Evolutionary conservation across 331 rosid species (phyloP), one percentile per base, ranked within the genome.

Genomic region (Quercus tomentella): DNA sequence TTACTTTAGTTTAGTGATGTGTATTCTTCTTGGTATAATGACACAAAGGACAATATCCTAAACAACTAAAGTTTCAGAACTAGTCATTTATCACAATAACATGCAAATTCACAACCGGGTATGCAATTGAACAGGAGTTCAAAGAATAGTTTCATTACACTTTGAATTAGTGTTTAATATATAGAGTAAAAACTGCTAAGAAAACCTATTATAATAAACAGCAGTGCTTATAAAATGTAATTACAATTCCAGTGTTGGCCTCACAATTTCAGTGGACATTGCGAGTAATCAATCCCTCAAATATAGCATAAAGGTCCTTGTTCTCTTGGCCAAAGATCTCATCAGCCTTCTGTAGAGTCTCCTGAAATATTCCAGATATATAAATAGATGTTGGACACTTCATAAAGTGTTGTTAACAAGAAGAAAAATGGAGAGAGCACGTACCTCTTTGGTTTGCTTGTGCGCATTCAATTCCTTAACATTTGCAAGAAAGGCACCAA

Each of bases 391-490:
- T 16, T 61, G 81, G 79, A 49, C 51, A 70, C 28, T 55, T 4
- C 43, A 74, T 16, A 21, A 49, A 77, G n/a, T n/a, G 21, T 35
- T n/a, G 21, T 35, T 1, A 56, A n/a, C 16, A 57, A 58, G 33
- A 76, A 8, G 12, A 43, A 61, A 61, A 41, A 76, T 28, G 70
- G 25, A 62, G 74, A 17, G 18, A 61, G 37, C 12, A 6, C 5
- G 55, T 72, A 93, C 98, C 96, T 91, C 99, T 85, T 89, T 93
- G 67, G 97, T 89, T 86, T 88, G 93, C 84, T 93, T 96, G 77
- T 91, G 97, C 84, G 94, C 85, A 86, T 96, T 96, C 81, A 96
- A 86, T 84, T 91, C 98, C 89, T 96, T 96, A 7, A 96, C 99
- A 87, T 88, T 96, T 66, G 97, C 87, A 67, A 96, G 85, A 84